Evolutionary conservation across 352 stramenopile genomes (phyloP).

Genomic region (Phytophthora litchii): DNA sequence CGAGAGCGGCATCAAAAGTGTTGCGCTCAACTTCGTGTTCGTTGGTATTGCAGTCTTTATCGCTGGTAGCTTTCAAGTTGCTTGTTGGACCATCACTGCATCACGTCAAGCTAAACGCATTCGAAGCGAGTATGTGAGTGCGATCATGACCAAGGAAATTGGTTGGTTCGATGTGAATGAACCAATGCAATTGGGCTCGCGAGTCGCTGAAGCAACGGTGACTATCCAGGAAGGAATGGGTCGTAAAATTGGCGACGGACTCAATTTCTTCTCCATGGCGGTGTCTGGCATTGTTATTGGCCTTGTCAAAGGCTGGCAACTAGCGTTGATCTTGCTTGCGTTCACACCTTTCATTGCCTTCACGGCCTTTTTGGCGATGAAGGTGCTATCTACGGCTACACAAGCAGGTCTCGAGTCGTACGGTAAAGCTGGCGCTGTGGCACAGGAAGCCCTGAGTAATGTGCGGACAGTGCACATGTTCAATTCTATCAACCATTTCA

Average conservation of each 20-base stretch:
- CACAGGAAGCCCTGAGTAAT: constrained; percentile 75
- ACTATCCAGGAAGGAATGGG: constrained; percentile 73
- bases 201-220: constrained; percentile 59
- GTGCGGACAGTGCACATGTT: constrained; percentile 84
- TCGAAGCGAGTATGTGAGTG: constrained; percentile 54
- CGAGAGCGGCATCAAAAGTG: constrained; percentile 33
- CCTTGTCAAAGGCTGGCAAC: constrained; percentile 66
- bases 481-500: constrained; percentile 66
- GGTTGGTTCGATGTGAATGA: constrained; percentile 78
- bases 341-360: constrained; percentile 71
- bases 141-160: constrained; percentile 69
- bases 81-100: constrained; percentile 66
- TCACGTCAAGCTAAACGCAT: constrained; percentile 68
- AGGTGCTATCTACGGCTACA: constrained; percentile 49
- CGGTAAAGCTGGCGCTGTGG: constrained; percentile 66
- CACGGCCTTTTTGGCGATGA: constrained; percentile 57
- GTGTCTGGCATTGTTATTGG: constrained; percentile 69
- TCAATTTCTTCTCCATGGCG: constrained; percentile 69
- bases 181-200: constrained; percentile 55
- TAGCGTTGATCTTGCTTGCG: constrained; percentile 66
- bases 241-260: constrained; percentile 56
- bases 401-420: constrained; percentile 66
- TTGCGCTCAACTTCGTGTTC: constrained; percentile 62
- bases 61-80: constrained; percentile 57
- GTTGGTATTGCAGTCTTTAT: constrained; percentile 62